A percentile compares a stretch with the other conserved stretches of the same genome.
phyloP scores from a whole-genome alignment of 306 rosid genomes.

The Dalbergia cochinchinensis region DNA sequence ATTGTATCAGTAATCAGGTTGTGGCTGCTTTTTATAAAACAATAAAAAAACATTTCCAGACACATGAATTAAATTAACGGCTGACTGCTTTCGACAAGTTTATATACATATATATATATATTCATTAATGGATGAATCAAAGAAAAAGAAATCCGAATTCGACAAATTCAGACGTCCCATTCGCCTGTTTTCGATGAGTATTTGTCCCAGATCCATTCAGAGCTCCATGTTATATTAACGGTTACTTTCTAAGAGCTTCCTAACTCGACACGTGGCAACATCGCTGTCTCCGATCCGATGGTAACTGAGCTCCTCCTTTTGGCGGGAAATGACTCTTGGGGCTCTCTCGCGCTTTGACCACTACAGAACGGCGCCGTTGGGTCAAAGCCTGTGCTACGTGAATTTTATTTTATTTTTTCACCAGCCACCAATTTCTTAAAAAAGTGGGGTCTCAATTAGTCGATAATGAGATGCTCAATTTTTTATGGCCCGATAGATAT shows the following conservation, averaged over 20 bases:
- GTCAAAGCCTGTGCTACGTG: slow-evolving; percentile 30
- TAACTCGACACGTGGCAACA: slow-evolving; percentile 60
- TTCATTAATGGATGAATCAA: neutral
- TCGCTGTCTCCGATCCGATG: slow-evolving; percentile 13
- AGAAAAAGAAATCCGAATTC: neutral
- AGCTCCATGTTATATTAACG: slow-evolving; percentile 65
- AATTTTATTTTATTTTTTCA: neutral
- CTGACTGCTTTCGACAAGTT: neutral
- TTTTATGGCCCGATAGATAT: too few relatives aligned
- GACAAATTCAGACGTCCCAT: slow-evolving; percentile 47
- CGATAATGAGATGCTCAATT: too few relatives aligned
- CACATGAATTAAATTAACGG: neutral
- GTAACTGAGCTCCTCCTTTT: slow-evolving; percentile 23
- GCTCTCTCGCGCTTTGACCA: slow-evolving; percentile 41
- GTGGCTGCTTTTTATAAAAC: neutral
- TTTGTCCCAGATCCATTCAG: slow-evolving; percentile 42
- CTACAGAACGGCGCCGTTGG: slow-evolving; percentile 48
- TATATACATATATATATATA: too few relatives aligned
- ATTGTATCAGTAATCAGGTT: neutral
- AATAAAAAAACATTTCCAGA: neutral
- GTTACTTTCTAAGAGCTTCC: slow-evolving; percentile 59
- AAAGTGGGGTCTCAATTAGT: too few relatives aligned
- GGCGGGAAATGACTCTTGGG: slow-evolving; percentile 56
- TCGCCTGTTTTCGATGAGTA: slow-evolving; percentile 39
- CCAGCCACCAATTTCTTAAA: too few relatives aligned